Base-by-base conservation (phyloP, 306 rosid genomes). In the Cicer yamashitae region DNA sequence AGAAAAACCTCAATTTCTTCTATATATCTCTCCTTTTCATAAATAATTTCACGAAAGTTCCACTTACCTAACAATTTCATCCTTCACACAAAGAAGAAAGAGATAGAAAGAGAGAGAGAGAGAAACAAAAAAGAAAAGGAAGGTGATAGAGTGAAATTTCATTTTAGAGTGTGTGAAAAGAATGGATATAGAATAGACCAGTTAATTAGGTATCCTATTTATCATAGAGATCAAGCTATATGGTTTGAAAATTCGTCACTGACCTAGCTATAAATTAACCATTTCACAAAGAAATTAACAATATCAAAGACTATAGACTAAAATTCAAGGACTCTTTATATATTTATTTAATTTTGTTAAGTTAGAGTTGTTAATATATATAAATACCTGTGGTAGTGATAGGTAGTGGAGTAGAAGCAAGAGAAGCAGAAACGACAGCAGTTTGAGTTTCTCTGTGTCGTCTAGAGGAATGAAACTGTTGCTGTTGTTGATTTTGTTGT, bases 351-450 rank as follows among this genome's bases (percentile, higher is more conserved):
- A 25, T 58, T 58, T 64, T 25, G 30, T 25, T 2, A 25, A 25
- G 3, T 25, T 25, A 25, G 30, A 25, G 30, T 25, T 25, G 30
- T 25, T 25, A 25, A 0, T 18, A 18, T 10, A 11, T 60, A 60
- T 44, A 10, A 18, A 43, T 86, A 94, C 99, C 99, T 84, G 97
- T 79, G 56, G 93, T 71, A 79, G 89, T 82, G 68, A 86, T 76
- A 69, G 98, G 93, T 34, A 84, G 50, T 45, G 96, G 88, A 84
- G 80, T 77, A 82, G 89, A 77, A 70, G 93, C 84, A 40, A 85
- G 89, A 56, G 96, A 22, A 45, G 47, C 62, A 22, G 45, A 9
- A 50, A 64, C 73, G 51, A 4, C 5, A 13, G 48, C 13, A 17
- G 71, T 76, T 48, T 84, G 88, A 70, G 18, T 54, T 8, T 91